These are phyloP conservation scores for Ramalina peruviana DNA, from an alignment of 495 filamentous ascomycete species.

Conservation along the genomic window DNA sequence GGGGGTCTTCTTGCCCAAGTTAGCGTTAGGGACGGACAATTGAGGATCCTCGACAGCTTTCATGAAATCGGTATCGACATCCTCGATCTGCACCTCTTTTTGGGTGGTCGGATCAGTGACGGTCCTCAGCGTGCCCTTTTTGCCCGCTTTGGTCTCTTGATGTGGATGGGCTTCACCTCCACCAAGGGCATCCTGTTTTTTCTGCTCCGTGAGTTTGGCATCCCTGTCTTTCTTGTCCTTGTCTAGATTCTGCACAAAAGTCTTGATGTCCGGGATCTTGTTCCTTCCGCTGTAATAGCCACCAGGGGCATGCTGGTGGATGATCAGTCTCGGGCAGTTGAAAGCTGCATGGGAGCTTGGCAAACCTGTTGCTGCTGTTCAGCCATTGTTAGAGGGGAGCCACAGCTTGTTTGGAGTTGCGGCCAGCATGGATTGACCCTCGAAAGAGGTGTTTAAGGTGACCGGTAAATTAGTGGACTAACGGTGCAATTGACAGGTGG, in stretches of 20 bases:
- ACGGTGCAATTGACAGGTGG: too few species aligned
- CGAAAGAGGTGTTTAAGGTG: too few species aligned
- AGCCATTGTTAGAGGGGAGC: constrained; percentile 3
- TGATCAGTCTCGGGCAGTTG: neutral
- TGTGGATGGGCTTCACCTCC: constrained; percentile 27
- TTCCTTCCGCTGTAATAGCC: constrained; percentile 17
- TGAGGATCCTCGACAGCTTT: constrained; percentile 56
- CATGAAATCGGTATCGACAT: constrained; percentile 57
- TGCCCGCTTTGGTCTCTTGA: constrained; percentile 27
- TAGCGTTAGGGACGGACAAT: constrained; percentile 84
- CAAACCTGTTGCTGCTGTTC: constrained; percentile 14
- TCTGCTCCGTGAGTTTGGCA: constrained; percentile 43
- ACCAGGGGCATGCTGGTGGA: constrained; percentile 12
- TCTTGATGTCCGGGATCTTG: constrained; percentile 65
- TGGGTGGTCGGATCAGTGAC: constrained; percentile 85
- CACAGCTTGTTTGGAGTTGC: too few species aligned
- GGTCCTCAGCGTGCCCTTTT: constrained; percentile 43
- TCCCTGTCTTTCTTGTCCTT: constrained; percentile 65
- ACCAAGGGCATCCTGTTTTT: constrained; percentile 20
- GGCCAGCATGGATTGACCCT: too few species aligned
- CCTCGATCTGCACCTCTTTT: constrained; percentile 73
- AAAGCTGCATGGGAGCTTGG: neutral
- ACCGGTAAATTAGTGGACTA: too few species aligned
- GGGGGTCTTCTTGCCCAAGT: constrained; percentile 56
- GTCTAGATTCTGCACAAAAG: constrained; percentile 69